Evolutionary conservation across 768 basidiomycete genomes (phyloP), one percentile per base, ranked within the genome.

Genomic region (Cantharellus anzutake): DNA sequence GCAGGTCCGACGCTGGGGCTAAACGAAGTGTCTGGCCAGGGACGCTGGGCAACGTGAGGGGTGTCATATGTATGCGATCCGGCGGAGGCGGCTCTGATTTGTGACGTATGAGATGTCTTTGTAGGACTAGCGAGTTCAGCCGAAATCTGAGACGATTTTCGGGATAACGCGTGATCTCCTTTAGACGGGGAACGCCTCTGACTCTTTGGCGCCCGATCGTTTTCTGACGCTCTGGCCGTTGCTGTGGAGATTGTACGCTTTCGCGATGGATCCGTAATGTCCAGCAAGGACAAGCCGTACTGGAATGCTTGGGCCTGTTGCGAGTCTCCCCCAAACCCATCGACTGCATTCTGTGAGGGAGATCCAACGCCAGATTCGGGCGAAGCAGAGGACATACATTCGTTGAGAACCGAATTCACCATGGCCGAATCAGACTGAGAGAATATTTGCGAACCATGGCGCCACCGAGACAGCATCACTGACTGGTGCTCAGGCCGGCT

Each of bases 221-320:
- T 5, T 37, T 57, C 56, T 16, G 37, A 14, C 5, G 41, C 38
- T 5, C 38, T 5, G 37, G 56, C 56, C 5, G 56, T 42, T 5
- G 56, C 56, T 41, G 56, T 57, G 38, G 56, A 57, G 11, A 57
- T 57, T 11, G 56, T 57, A 16, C 56, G 56, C 42, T 57, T 57
- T 14, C 56, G 56, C 38, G 52, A 55, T 11, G 52, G 52, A 55
- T 55, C 52, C 52, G 52, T 7, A 11, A 37, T 37, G 35, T 55
- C 52, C 14, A 55, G 52, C 11, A 55, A 37, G 7, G 52, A 11
- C 11, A 55, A 37, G 11, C 52, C 52, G 38, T 55, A 37, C 52
- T 11, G 11, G 38, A 55, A 55, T 37, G 52, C 52, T 55, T 55
- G 52, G 35, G 52, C 7, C 7, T 55, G 52, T 11, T 55, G 52